These are phyloP conservation scores for Cladosporium sp. DNA, from an alignment of 2,329 filamentous ascomycete genomes.

Conservation along the genomic window DNA sequence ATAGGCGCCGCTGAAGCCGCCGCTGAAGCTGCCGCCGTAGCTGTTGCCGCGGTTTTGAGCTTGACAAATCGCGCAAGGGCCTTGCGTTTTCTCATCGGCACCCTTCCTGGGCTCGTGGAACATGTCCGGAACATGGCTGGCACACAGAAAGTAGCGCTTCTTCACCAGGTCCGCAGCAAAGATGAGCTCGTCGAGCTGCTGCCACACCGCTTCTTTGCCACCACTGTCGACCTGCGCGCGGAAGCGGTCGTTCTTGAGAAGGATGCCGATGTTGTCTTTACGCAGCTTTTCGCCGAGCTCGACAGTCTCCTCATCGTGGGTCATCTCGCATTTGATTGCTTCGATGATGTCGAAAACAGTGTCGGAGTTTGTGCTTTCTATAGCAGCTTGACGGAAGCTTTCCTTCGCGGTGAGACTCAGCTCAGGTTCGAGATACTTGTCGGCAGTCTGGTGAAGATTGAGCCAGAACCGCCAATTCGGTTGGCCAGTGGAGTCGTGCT, in stretches of 20 bases:
- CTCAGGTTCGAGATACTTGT: constrained; percentile 3
- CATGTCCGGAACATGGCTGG: background rate
- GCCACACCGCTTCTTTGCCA: background rate
- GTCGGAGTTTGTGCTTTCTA: background rate
- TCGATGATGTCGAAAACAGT: background rate
- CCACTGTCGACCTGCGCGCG: background rate
- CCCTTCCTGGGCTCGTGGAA: background rate
- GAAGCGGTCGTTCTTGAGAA: background rate
- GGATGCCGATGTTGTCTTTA: background rate
- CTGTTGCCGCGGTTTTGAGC: too few species aligned
- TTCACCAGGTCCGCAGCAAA: background rate
- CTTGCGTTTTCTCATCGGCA: background rate
- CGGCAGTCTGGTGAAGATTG: background rate
- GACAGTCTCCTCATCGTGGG: background rate
- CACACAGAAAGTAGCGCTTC: background rate
- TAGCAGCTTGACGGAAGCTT: background rate
- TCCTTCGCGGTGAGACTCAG: background rate
- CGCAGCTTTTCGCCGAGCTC: background rate
- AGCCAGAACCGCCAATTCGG: background rate
- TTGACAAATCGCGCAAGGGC: background rate
- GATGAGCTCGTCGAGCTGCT: background rate
- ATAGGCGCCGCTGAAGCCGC: too few species aligned
- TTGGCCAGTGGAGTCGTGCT: background rate
- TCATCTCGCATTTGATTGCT: background rate
- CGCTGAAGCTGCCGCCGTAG: too few species aligned